Evolutionary conservation across 2,329 filamentous ascomycete genomes (phyloP).

Genomic region (Aureobasidium mangrovei): DNA sequence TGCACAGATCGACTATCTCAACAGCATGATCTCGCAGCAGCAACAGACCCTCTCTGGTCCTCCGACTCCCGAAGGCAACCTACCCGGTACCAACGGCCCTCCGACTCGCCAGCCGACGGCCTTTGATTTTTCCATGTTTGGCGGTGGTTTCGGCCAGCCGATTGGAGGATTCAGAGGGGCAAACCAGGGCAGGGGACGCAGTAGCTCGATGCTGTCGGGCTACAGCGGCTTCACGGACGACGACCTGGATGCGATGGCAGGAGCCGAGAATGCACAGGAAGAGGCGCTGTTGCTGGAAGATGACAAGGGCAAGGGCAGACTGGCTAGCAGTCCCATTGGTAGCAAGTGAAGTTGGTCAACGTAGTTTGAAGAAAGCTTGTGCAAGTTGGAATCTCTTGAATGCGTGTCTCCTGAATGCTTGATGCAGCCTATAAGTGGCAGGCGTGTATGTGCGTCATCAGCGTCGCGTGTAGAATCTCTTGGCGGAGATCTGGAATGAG

Average conservation of each 20-base stretch:
- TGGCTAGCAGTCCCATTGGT: conserved; percentile 13
- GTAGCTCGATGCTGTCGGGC: conserved; percentile 45
- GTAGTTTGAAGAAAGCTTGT: conserved; percentile 8
- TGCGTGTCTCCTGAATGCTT: neutral
- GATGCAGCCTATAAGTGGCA: too few species aligned
- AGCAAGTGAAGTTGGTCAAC: conserved; percentile 12
- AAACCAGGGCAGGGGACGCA: conserved; percentile 37
- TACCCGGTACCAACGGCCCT: conserved; percentile 42
- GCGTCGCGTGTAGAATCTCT: too few species aligned
- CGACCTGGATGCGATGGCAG: conserved; percentile 14
- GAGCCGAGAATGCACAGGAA: neutral
- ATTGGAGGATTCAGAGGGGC: conserved; percentile 12
- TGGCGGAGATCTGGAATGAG: too few species aligned
- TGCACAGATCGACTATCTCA: conserved; percentile 28
- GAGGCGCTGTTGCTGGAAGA: conserved; percentile 12
- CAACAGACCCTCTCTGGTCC: conserved; percentile 20
- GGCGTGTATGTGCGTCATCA: too few species aligned
- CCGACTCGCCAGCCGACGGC: conserved; percentile 19
- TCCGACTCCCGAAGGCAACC: conserved; percentile 50
- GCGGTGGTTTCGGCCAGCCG: conserved; percentile 12
- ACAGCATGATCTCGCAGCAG: conserved; percentile 22
- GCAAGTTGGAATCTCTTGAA: neutral
- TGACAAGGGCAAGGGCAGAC: conserved; percentile 15
- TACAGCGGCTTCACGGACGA: conserved; percentile 43
- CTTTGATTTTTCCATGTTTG: conserved; percentile 16